Evolutionary conservation across 2,329 filamentous ascomycete genomes (phyloP).

Genomic region (Xylariales sp.): DNA sequence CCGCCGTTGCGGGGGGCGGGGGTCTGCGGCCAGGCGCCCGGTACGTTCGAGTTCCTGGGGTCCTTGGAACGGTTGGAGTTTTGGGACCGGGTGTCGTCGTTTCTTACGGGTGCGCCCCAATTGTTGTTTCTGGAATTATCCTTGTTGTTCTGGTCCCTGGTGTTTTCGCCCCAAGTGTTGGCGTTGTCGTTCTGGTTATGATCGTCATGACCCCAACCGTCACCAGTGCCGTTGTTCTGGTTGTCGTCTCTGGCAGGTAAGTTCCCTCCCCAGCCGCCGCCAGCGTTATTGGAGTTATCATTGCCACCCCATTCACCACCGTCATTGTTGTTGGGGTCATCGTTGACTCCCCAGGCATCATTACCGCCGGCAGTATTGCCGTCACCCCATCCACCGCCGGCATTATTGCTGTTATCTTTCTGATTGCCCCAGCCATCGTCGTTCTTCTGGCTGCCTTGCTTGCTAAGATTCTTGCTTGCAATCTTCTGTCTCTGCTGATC

Average conservation of each 20-base stretch:
- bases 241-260: background rate
- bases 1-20: too few relatives aligned
- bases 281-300: background rate
- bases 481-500: background rate
- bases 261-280: constrained; percentile 7
- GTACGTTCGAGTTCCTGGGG: background rate
- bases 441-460: constrained; percentile 5
- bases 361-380: background rate
- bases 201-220: background rate
- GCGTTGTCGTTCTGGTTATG: constrained; percentile 8
- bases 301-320: background rate
- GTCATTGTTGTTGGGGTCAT: constrained; percentile 2
- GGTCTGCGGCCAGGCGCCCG: constrained; percentile 4
- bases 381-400: background rate
- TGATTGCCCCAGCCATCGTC: constrained; percentile 4
- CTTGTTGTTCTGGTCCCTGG: too few relatives aligned
- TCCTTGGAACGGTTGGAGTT: background rate
- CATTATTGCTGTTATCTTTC: constrained; percentile 6
- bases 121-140: background rate
- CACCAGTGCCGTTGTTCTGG: background rate
- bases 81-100: background rate
- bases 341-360: background rate
- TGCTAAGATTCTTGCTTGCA: constrained; percentile 1
- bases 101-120: background rate
- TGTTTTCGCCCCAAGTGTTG: too few relatives aligned